These are phyloP conservation scores for Trichosporon coremiiforme DNA, from an alignment of 1,284 basidiomycete species.

Conservation along the genomic window DNA sequence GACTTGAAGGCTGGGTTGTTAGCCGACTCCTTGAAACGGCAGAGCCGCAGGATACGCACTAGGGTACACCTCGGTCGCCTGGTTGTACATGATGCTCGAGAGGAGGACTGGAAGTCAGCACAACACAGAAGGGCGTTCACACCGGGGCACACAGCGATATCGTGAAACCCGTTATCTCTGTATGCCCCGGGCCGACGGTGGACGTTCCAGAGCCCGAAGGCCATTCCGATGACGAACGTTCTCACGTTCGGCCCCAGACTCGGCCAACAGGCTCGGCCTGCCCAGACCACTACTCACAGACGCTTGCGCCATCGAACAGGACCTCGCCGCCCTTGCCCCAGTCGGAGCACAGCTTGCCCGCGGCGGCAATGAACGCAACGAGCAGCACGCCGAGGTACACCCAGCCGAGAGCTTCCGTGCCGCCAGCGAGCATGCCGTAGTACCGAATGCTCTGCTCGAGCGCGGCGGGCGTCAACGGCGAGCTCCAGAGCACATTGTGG, in stretches of 20 bases:
- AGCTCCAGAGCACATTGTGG: conserved; percentile 53
- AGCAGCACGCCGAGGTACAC: conserved; percentile 43
- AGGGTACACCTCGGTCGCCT: conserved; percentile 47
- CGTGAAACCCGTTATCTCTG: neutral
- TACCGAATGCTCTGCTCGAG: conserved; percentile 44
- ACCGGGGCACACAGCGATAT: neutral
- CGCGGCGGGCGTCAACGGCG: conserved; percentile 48
- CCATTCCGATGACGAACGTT: no score
- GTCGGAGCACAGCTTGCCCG: conserved; percentile 42
- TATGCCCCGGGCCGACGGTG: neutral
- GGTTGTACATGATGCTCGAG: conserved; percentile 48
- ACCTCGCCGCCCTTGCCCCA: conserved; percentile 47
- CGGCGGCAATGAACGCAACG: conserved; percentile 40
- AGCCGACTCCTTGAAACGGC: neutral
- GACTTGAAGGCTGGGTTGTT: conserved; percentile 40
- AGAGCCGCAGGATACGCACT: conserved; percentile 33
- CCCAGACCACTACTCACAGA: conserved; percentile 39
- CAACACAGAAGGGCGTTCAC: neutral
- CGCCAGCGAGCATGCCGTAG: conserved; percentile 45
- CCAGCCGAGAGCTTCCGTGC: conserved; percentile 44
- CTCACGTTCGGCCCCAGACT: neutral
- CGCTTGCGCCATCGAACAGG: conserved; percentile 51
- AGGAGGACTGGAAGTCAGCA: conserved; percentile 42
- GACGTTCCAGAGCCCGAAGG: no score
- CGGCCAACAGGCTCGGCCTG: neutral